phyloP scores from a whole-genome alignment of 148 eudicot genomes.

The Rhododendron kiyosumense region DNA sequence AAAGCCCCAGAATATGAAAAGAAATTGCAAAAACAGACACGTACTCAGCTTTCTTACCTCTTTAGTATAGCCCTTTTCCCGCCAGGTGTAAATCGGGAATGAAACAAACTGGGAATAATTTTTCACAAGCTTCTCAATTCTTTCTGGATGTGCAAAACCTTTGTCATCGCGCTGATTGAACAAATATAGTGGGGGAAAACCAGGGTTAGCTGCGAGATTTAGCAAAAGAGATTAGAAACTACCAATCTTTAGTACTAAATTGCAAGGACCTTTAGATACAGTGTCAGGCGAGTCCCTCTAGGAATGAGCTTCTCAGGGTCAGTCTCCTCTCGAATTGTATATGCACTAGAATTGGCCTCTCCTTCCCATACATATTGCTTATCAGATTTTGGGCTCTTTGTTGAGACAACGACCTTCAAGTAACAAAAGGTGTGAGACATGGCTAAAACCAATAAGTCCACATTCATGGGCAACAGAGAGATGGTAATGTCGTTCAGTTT shows the following conservation, averaged over 20 bases:
- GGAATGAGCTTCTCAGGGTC: slow-evolving; percentile 79
- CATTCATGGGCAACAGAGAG: background rate
- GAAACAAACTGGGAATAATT: slow-evolving; percentile 98
- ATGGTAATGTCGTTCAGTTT: background rate
- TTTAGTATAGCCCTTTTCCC: slow-evolving; percentile 86
- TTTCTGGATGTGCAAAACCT: slow-evolving; percentile 93
- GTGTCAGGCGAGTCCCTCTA: slow-evolving; percentile 81
- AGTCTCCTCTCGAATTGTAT: slow-evolving; percentile 84
- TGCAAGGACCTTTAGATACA: slow-evolving; percentile 67
- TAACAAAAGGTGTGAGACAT: background rate
- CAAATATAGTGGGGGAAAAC: background rate
- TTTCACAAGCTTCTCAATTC: slow-evolving; percentile 75
- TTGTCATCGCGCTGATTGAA: slow-evolving; percentile 65
- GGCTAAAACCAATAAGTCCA: background rate
- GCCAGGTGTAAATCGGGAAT: slow-evolving; percentile 98
- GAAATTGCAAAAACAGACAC: background rate
- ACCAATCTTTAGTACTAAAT: background rate
- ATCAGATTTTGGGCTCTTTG: slow-evolving; percentile 91
- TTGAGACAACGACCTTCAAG: slow-evolving; percentile 74
- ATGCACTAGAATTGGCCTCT: slow-evolving; percentile 88
- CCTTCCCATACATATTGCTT: slow-evolving; percentile 98
- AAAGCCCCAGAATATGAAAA: background rate
- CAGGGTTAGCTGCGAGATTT: slow-evolving; percentile 1
- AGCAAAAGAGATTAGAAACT: background rate
- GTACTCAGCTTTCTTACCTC: slow-evolving; percentile 44